Conservation (phyloP, 805 yeast genomes). For the Candida pini region DNA sequence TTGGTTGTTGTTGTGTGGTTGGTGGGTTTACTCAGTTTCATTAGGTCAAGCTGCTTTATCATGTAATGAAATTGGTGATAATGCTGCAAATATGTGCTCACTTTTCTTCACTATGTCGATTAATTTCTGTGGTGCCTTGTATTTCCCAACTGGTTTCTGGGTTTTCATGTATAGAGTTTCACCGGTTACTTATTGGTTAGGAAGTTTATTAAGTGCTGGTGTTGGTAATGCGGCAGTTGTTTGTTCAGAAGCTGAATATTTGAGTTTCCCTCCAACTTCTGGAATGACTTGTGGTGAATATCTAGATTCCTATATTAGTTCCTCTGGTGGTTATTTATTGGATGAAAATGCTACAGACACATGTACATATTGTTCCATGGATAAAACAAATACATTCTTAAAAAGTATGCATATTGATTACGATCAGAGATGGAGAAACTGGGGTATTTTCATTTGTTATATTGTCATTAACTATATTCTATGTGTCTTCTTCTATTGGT, state of each 20-base stretch:
- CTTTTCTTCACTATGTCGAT: slow-evolving; percentile 56
- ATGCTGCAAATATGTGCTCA: slow-evolving; percentile 58
- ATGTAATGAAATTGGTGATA: slow-evolving; percentile 51
- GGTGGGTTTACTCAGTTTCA: slow-evolving; percentile 50
- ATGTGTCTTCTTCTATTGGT: slow-evolving; percentile 5
- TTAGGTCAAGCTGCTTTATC: slow-evolving; percentile 57
- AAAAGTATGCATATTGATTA: slow-evolving; percentile 33
- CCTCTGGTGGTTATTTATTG: slow-evolving; percentile 40
- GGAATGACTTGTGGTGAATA: slow-evolving; percentile 56
- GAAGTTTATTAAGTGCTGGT: slow-evolving; percentile 49
- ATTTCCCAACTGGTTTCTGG: slow-evolving; percentile 65
- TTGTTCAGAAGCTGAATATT: slow-evolving; percentile 46
- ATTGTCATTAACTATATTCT: slow-evolving; percentile 33
- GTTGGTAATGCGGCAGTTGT: slow-evolving; percentile 42
- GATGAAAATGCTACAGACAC: slow-evolving; percentile 36
- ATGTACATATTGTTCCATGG: slow-evolving; percentile 58
- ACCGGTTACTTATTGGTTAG: slow-evolving; percentile 64
- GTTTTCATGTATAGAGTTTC: slow-evolving; percentile 69
- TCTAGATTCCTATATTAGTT: slow-evolving; percentile 31
- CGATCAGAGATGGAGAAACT: slow-evolving; percentile 51
- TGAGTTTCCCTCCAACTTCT: slow-evolving; percentile 40
- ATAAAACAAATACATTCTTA: slow-evolving; percentile 43
- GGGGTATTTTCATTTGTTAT: slow-evolving; percentile 45
- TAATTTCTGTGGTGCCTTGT: slow-evolving; percentile 76
- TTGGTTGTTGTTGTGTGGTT: slow-evolving; percentile 37